Conservation (phyloP, 2,329 filamentous ascomycete genomes). For the Lojkania enalia region DNA sequence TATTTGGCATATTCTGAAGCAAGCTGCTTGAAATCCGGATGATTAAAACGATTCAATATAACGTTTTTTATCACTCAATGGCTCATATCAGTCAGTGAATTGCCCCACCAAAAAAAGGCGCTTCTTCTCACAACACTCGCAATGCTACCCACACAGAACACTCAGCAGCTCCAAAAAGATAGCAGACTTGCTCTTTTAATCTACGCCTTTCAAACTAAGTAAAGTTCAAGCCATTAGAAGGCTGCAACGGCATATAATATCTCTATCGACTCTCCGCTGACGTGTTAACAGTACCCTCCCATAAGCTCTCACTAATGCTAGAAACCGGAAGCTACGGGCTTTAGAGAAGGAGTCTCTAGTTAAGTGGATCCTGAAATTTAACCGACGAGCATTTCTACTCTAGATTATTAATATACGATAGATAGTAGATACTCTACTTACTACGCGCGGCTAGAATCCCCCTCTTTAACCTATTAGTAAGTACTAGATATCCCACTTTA, state of each 20-base stretch:
- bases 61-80: not conserved
- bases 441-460: constrained; percentile 12
- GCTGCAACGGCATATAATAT: constrained; percentile 5
- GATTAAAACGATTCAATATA: too few relatives aligned
- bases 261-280: not conserved
- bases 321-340: constrained; percentile 11
- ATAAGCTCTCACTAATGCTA: constrained; percentile 1
- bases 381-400: constrained; percentile 16
- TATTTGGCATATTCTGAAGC: too few relatives aligned
- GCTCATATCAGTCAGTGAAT: too few relatives aligned
- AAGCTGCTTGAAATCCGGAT: too few relatives aligned
- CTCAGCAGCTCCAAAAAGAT: too few relatives aligned
- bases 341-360: constrained; percentile 20
- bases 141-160: too few relatives aligned
- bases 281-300: not conserved
- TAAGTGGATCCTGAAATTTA: constrained; percentile 19
- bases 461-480: constrained; percentile 14
- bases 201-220: too few relatives aligned
- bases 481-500: constrained; percentile 13
- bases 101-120: not conserved
- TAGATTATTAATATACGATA: constrained; percentile 16
- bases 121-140: too few relatives aligned
- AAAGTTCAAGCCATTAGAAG: too few relatives aligned
- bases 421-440: constrained; percentile 24
- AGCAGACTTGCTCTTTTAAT: too few relatives aligned